Conservation (phyloP, 805 yeast species). For the Starmerella vitae region DNA sequence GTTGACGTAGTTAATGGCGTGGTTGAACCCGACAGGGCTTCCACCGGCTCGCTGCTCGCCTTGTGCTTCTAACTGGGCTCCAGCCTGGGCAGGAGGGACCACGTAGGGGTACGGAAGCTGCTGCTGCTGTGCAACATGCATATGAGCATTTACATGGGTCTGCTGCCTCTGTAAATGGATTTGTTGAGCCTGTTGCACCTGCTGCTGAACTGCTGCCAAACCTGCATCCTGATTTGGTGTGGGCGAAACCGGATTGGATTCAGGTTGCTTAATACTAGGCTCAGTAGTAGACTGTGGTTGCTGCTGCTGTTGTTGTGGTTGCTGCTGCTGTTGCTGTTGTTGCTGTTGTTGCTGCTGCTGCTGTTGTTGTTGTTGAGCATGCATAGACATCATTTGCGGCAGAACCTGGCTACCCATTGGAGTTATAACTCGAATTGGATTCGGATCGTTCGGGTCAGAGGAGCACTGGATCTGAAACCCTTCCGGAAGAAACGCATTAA, state of each 20-base stretch:
- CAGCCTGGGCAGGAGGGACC: neutral
- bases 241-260: conserved; percentile 6
- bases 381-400: conserved; percentile 12
- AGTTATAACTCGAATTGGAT: conserved; percentile 86
- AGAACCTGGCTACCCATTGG: conserved; percentile 61
- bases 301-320: conserved; percentile 3
- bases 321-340: conserved; percentile 5
- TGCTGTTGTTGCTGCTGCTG: conserved; percentile 1
- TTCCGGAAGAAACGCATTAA: conserved; percentile 92
- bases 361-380: conserved; percentile 9
- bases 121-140: conserved; percentile 17
- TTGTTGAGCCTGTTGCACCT: conserved; percentile 16
- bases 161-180: conserved; percentile 18
- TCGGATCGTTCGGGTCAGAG: conserved; percentile 73
- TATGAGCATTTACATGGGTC: conserved; percentile 18
- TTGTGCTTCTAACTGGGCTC: neutral
- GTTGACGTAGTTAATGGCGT: conserved; percentile 91
- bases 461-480: conserved; percentile 92
- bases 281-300: conserved; percentile 10
- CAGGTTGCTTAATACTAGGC: conserved; percentile 14
- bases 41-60: conserved; percentile 17
- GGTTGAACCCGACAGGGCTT: conserved; percentile 86
- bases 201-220: conserved; percentile 11
- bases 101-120: conserved; percentile 12
- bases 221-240: conserved; percentile 4